A percentile compares a stretch with the other conserved stretches of the same genome.
phyloP scores from a whole-genome alignment of 495 filamentous ascomycete species.

The Penicillium bovifimosum region DNA sequence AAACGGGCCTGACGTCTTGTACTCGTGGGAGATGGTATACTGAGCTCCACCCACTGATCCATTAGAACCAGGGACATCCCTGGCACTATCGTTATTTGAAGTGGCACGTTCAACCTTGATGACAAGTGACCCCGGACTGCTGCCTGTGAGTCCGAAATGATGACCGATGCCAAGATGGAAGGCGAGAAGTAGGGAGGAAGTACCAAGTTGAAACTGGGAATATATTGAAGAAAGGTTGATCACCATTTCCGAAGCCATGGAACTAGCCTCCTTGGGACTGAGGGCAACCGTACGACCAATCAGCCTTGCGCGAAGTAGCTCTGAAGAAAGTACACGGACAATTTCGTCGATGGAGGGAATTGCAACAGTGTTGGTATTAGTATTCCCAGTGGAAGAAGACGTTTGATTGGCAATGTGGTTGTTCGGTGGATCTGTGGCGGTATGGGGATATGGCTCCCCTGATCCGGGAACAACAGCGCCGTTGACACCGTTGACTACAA shows the following conservation, averaged over 20 bases:
- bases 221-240: conserved; percentile 28
- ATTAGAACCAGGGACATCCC: not conserved
- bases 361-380: not conserved
- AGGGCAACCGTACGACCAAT: conserved; percentile 27
- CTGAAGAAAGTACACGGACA: conserved; percentile 29
- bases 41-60: not conserved
- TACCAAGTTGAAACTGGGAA: conserved; percentile 21
- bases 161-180: conserved; percentile 38
- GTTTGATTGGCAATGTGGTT: not conserved
- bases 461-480: conserved; percentile 8
- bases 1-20: conserved; percentile 24
- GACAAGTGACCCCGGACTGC: conserved; percentile 18
- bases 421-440: not conserved
- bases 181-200: conserved; percentile 23
- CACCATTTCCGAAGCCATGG: conserved; percentile 31
- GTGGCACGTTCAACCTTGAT: conserved; percentile 19
- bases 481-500: conserved; percentile 63
- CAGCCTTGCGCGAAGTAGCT: conserved; percentile 29
- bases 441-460: not conserved
- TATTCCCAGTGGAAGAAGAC: conserved; percentile 7
- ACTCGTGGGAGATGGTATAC: conserved; percentile 31
- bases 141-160: conserved; percentile 29
- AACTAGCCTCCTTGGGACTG: conserved; percentile 27
- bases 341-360: conserved; percentile 34
- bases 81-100: not conserved